Percentiles rank a stretch among this genome's conserved stretches.
These are phyloP conservation scores for Cymodocea nodosa DNA, from an alignment of 116 monocot genomes.

Conservation along the genomic window DNA sequence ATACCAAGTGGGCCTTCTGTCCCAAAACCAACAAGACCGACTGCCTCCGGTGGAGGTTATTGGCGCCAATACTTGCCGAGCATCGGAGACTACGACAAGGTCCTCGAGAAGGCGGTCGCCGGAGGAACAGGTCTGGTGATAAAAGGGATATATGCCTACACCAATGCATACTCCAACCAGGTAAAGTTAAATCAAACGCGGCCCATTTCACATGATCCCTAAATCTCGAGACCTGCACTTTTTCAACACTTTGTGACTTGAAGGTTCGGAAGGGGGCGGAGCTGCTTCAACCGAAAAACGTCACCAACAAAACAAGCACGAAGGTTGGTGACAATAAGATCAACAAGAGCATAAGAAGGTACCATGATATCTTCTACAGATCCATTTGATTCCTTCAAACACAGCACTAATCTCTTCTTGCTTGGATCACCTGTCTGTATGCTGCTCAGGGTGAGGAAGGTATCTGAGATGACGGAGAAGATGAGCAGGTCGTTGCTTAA, in stretches of 20 bases:
- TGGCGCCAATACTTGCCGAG: constrained; percentile 60
- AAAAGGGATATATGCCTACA: constrained; percentile 29
- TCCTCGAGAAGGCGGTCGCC: constrained; percentile 67
- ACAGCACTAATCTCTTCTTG: too few relatives aligned
- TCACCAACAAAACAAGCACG: constrained; percentile 6
- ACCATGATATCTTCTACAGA: neutral
- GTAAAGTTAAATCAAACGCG: neutral
- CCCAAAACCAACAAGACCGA: neutral
- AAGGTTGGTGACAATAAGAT: constrained; percentile 16
- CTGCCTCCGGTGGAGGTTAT: constrained; percentile 12
- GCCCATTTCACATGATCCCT: neutral
- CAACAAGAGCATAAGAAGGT: constrained; percentile 55
- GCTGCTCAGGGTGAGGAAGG: constrained; percentile 55
- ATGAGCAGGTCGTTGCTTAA: constrained; percentile 72
- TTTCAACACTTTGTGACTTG: neutral
- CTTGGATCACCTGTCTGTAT: too few relatives aligned
- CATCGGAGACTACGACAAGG: constrained; percentile 66
- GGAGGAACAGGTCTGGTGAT: constrained; percentile 74
- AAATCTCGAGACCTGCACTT: too few relatives aligned
- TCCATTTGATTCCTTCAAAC: too few relatives aligned
- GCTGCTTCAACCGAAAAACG: constrained; percentile 26
- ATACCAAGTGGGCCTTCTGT: neutral
- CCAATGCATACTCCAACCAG: constrained; percentile 3
- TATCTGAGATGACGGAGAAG: constrained; percentile 81
- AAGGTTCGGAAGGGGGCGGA: constrained; percentile 75